Percentiles rank a stretch among this genome's conserved stretches.
Conservation (phyloP, 164 flowering plant genomes). For the Dillenia turbinata region DNA sequence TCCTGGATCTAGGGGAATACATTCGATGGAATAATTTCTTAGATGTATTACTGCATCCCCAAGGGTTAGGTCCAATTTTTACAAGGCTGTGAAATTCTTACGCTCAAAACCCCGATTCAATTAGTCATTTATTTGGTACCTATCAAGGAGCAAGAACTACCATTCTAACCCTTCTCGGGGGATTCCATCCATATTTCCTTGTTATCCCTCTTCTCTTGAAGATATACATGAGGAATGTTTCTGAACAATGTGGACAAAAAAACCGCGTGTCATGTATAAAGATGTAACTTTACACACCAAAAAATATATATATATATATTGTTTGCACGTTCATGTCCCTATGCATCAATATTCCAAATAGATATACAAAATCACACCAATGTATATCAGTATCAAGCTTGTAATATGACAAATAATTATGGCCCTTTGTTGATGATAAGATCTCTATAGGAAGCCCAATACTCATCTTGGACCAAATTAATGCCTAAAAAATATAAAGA, state of each 20-base stretch:
- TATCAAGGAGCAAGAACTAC: no score
- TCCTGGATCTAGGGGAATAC: no score
- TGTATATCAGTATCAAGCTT: slow-evolving; percentile 95
- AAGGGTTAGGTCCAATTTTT: no score
- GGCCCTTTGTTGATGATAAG: slow-evolving; percentile 76
- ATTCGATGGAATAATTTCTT: no score
- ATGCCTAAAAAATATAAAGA: slow-evolving; percentile 57
- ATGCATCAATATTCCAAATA: no score
- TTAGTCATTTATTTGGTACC: no score
- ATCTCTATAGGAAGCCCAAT: slow-evolving; percentile 98
- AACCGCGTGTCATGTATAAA: neutral
- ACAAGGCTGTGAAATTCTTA: no score
- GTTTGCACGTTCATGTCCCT: neutral
- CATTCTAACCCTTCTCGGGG: no score
- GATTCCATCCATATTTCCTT: slow-evolving; percentile 68
- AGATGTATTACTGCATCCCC: no score
- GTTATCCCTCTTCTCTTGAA: slow-evolving; percentile 79
- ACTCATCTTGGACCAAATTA: slow-evolving; percentile 99
- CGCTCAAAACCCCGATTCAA: no score
- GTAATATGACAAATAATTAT: slow-evolving; percentile 68
- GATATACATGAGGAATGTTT: slow-evolving; percentile 86
- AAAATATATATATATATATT: neutral
- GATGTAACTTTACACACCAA: neutral
- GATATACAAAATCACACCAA: slow-evolving; percentile 38
- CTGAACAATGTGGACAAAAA: slow-evolving; percentile 28